phyloP scores from a whole-genome alignment of 2,329 filamentous ascomycete genomes.

The Meredithiella fracta region DNA sequence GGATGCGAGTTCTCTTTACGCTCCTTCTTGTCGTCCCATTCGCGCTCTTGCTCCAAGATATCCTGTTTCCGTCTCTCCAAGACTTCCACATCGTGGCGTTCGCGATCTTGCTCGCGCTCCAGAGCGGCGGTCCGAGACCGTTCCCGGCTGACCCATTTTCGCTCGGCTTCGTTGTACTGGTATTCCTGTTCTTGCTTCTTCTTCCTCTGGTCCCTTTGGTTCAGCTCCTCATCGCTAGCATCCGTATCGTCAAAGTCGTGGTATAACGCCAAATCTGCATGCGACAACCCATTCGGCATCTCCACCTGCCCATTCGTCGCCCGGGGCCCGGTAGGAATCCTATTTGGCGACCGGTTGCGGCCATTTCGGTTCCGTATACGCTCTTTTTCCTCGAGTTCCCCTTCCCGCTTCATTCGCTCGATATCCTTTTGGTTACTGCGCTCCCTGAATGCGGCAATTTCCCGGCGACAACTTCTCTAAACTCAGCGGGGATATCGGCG shows the following conservation, averaged over 20 bases:
- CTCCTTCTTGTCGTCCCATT: slow-evolving; percentile 89
- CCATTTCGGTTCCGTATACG: slow-evolving; percentile 44
- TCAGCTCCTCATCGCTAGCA: slow-evolving; percentile 72
- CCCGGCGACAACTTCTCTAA: slow-evolving; percentile 89
- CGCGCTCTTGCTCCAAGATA: slow-evolving; percentile 43
- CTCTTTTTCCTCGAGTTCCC: slow-evolving; percentile 81
- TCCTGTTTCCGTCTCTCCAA: slow-evolving; percentile 51
- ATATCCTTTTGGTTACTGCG: slow-evolving; percentile 75
- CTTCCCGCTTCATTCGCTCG: slow-evolving; percentile 73
- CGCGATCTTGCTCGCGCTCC: slow-evolving; percentile 67
- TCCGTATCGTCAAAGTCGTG: slow-evolving; percentile 71
- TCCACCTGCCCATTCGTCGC: slow-evolving; percentile 61
- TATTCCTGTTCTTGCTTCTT: slow-evolving; percentile 63
- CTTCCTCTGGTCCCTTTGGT: slow-evolving; percentile 53
- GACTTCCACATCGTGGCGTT: slow-evolving; percentile 56
- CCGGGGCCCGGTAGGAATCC: slow-evolving; percentile 56
- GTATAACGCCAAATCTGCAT: slow-evolving; percentile 9
- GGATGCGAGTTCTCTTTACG: slow-evolving; percentile 51
- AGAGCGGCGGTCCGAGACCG: slow-evolving; percentile 67
- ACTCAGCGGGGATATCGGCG: slow-evolving; percentile 86
- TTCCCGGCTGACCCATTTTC: slow-evolving; percentile 82
- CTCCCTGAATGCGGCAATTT: slow-evolving; percentile 89
- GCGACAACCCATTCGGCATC: slow-evolving; percentile 51
- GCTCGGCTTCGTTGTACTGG: slow-evolving; percentile 67
- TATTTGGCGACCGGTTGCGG: slow-evolving; percentile 20